phyloP scores from a whole-genome alignment of 139 green algal genomes.

The Chlorella ohadii region DNA sequence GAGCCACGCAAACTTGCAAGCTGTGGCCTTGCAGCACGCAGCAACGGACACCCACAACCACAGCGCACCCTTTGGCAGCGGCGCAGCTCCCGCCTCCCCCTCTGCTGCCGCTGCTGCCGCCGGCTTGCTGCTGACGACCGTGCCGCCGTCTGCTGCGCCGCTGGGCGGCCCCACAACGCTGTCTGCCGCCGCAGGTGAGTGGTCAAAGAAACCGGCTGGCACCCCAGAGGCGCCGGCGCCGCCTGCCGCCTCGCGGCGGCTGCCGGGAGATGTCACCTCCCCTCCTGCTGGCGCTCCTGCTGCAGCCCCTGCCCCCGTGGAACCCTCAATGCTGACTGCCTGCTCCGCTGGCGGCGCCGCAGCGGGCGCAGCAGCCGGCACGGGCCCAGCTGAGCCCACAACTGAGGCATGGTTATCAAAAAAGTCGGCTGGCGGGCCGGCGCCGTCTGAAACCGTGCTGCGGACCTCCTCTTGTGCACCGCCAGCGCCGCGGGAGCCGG shows the following conservation, averaged over 20 bases:
- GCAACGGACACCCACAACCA: too few relatives aligned
- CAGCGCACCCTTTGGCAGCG: constrained; percentile 16
- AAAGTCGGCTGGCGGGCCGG: constrained; percentile 8
- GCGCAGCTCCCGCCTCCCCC: not conserved
- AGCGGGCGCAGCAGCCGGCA: not conserved
- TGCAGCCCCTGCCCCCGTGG: constrained; percentile 15
- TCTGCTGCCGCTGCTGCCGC: not conserved
- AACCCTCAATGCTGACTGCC: constrained; percentile 21
- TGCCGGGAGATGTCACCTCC: constrained; percentile 18
- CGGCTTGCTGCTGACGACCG: constrained; percentile 8
- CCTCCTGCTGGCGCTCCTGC: constrained; percentile 6
- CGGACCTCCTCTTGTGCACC: not conserved
- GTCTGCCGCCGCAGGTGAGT: not conserved
- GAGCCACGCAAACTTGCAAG: too few relatives aligned
- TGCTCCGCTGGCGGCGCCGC: not conserved
- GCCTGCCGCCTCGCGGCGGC: not conserved
- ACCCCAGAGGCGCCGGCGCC: not conserved
- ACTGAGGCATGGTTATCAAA: not conserved
- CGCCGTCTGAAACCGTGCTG: not conserved
- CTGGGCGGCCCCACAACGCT: not conserved
- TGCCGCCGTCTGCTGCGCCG: not conserved
- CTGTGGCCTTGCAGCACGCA: too few relatives aligned
- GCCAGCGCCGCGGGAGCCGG: not conserved
- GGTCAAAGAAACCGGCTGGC: constrained; percentile 29
- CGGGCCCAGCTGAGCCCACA: not conserved